Conservation (phyloP, 257 asterid species). For the Salvia splendens region DNA sequence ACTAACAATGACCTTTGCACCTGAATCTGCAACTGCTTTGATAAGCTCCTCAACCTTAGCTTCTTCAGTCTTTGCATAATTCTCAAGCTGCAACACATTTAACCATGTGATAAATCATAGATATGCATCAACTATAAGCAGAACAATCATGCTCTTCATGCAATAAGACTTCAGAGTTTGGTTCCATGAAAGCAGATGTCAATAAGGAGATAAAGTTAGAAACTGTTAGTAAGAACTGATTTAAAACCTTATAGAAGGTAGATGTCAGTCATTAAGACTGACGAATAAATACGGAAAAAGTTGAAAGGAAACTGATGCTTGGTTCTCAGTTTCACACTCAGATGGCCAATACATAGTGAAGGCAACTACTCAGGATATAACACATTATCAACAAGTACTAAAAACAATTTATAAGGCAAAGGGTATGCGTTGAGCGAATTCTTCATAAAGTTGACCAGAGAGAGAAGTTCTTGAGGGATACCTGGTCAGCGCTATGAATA, state of each 20-base stretch:
- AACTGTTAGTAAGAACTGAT: neutral
- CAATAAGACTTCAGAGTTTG: slow-evolving; percentile 5
- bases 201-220: slow-evolving; percentile 12
- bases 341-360: neutral
- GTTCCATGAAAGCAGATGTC: slow-evolving; percentile 8
- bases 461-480: slow-evolving; percentile 29
- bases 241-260: slow-evolving; percentile 11
- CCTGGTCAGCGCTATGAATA: slow-evolving; percentile 95
- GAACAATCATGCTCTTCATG: slow-evolving; percentile 6
- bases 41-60: slow-evolving; percentile 91
- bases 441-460: neutral
- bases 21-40: slow-evolving; percentile 94
- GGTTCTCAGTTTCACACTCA: neutral
- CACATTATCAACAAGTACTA: neutral
- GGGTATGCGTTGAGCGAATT: slow-evolving; percentile 4
- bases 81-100: slow-evolving; percentile 71
- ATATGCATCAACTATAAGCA: slow-evolving; percentile 1
- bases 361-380: neutral
- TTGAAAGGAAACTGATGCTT: neutral
- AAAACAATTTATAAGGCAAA: neutral
- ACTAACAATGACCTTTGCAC: slow-evolving; percentile 93
- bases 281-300: no score
- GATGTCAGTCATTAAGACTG: neutral
- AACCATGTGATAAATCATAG: neutral
- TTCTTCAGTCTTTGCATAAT: slow-evolving; percentile 91